Conservation (phyloP, 2,329 filamentous ascomycete genomes). For the Monilinia polystroma region DNA sequence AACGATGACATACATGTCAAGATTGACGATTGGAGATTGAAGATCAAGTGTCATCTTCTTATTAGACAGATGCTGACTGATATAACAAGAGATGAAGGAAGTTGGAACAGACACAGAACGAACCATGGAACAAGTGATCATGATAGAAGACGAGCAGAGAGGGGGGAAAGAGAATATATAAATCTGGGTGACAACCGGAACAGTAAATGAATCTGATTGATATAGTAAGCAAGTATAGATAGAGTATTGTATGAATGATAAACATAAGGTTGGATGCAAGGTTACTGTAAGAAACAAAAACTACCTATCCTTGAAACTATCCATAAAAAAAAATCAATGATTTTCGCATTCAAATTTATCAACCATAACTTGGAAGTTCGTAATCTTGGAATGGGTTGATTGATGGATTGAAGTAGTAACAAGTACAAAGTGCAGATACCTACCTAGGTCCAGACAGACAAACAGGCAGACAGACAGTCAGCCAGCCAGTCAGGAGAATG, state of each 20-base stretch:
- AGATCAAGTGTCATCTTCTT: not conserved
- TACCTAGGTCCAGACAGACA: too few relatives aligned
- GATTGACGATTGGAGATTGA: not conserved
- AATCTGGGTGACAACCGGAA: slow-evolving; percentile 4
- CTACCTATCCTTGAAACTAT: not conserved
- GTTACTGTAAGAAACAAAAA: not conserved
- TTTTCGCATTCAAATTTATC: not conserved
- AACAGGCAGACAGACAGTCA: too few relatives aligned
- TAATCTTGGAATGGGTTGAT: too few relatives aligned
- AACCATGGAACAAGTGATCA: not conserved
- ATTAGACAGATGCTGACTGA: not conserved
- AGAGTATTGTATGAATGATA: too few relatives aligned
- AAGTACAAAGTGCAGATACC: too few relatives aligned
- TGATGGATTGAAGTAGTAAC: not conserved
- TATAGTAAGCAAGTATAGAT: too few relatives aligned
- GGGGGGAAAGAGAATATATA: not conserved
- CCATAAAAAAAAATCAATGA: not conserved
- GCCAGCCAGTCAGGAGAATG: not conserved
- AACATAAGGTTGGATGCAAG: not conserved
- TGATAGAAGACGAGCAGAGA: not conserved
- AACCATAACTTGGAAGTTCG: too few relatives aligned
- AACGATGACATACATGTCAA: not conserved
- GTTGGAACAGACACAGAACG: not conserved
- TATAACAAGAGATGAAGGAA: not conserved
- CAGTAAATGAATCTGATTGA: not conserved